Evolutionary conservation across 768 basidiomycete species (phyloP).

Genomic region (Trametes coccinea): DNA sequence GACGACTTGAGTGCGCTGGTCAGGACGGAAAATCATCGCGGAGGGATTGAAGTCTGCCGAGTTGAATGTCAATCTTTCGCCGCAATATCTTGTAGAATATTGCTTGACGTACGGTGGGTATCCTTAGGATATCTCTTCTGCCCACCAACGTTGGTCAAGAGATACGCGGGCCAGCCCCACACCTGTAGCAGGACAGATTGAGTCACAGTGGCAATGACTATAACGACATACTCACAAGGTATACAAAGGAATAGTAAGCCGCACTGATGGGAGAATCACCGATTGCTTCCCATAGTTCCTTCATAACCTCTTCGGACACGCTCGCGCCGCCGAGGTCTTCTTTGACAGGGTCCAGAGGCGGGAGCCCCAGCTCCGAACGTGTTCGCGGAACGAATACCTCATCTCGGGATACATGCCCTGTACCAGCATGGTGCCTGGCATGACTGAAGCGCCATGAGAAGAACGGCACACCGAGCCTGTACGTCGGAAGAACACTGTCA

Average conservation of each 20-base stretch:
- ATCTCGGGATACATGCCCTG: slow-evolving; percentile 89
- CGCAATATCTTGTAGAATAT: no score
- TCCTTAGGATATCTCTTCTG: slow-evolving; percentile 75
- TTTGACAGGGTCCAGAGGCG: slow-evolving; percentile 60
- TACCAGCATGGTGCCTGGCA: slow-evolving; percentile 93
- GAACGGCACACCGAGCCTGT: slow-evolving; percentile 89
- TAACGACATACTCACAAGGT: slow-evolving; percentile 49
- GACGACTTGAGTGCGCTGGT: slow-evolving; percentile 73
- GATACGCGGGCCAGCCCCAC: slow-evolving; percentile 83
- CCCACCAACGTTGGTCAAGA: slow-evolving; percentile 80
- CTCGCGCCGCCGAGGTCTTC: slow-evolving; percentile 65
- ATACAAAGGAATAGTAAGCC: slow-evolving; percentile 48
- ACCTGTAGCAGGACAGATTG: slow-evolving; percentile 43
- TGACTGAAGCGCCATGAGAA: slow-evolving; percentile 95
- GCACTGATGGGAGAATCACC: slow-evolving; percentile 88
- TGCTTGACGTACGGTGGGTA: slow-evolving; percentile 67
- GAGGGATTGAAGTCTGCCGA: slow-evolving; percentile 69
- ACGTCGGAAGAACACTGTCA: not conserved
- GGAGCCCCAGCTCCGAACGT: slow-evolving; percentile 65
- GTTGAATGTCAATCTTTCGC: not conserved
- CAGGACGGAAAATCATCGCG: slow-evolving; percentile 77
- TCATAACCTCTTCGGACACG: slow-evolving; percentile 63
- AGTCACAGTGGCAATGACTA: not conserved
- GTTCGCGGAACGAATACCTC: slow-evolving; percentile 94
- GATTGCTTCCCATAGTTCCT: slow-evolving; percentile 79